Conservation (phyloP, 495 filamentous ascomycete genomes). For the Parathielavia appendiculata region DNA sequence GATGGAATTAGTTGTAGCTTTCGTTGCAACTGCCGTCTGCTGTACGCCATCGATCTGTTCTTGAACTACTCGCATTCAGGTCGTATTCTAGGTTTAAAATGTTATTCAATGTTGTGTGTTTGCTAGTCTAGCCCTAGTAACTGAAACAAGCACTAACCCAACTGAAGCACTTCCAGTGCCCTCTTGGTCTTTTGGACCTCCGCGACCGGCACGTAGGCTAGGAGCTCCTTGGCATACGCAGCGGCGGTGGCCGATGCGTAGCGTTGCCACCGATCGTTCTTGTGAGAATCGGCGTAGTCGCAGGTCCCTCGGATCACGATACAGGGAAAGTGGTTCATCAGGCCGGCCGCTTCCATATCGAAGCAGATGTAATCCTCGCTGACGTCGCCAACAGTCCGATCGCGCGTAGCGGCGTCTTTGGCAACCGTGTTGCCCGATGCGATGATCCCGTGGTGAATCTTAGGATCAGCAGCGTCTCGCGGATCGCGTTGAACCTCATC, state of each 20-base stretch:
- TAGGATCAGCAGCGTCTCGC: slow-evolving; percentile 17
- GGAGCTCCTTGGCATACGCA: slow-evolving; percentile 30
- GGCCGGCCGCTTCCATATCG: slow-evolving; percentile 34
- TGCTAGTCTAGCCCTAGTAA: not conserved
- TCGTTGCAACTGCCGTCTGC: slow-evolving; percentile 9
- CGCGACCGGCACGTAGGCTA: not conserved
- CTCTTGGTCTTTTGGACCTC: slow-evolving; percentile 5
- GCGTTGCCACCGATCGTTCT: slow-evolving; percentile 34
- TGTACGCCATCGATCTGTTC: slow-evolving; percentile 4
- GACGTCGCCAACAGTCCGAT: not conserved
- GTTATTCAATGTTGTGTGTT: not conserved
- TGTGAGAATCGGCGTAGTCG: slow-evolving; percentile 41
- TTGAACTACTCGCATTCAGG: slow-evolving; percentile 7
- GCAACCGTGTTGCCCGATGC: slow-evolving; percentile 37
- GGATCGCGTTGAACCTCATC: slow-evolving; percentile 13
- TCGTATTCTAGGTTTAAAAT: not conserved
- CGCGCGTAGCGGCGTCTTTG: slow-evolving; percentile 22
- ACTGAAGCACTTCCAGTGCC: not conserved
- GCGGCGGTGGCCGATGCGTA: slow-evolving; percentile 34
- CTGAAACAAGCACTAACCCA: slow-evolving; percentile 5
- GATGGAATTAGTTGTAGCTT: slow-evolving; percentile 9
- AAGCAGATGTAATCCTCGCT: slow-evolving; percentile 22
- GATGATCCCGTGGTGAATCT: slow-evolving; percentile 38
- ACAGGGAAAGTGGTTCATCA: slow-evolving; percentile 23
- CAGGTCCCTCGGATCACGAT: slow-evolving; percentile 40